Base-by-base conservation (phyloP, 306 rosid genomes). In the Ormosia semicastrata region DNA sequence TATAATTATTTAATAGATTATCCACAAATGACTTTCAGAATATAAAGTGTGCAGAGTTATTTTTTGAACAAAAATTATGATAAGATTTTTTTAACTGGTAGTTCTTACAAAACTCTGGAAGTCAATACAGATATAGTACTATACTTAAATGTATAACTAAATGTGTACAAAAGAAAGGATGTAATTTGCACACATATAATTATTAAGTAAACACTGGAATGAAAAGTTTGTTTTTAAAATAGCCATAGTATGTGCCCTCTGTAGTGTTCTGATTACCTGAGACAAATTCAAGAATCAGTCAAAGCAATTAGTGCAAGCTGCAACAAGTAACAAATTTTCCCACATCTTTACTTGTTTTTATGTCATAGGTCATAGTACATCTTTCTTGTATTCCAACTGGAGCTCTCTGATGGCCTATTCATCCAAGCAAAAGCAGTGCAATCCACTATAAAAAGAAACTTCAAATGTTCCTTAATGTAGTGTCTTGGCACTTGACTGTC, bases 291-390 rank as follows among this genome's bases (percentile, higher is more conserved):
- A 91, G 88, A 85, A 95, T 90, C 91, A 95, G 83, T 88, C 91
- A 83, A 93, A 88, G 85, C 93, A 93, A 74, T 95, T 94, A 83
- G 93, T 79, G 67, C 93, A 95, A 78, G 93, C 95, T 7, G 98
- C 93, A 77, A 90, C 95, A 64, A 83, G 54, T 68, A 91, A 85
- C 39, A 94, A 93, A 82, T 89, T 81, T 46, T 82, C 98, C 97
- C 33, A 95, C 95, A 71, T 84, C 85, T 81, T 71, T 84, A 78
- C 88, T 86, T 76, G 84, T 78, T 81, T 87, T 76, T 83, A 95
- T 69, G 85, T 85, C 92, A 84, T 87, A 90, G 76, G 85, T 87
- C 78, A 80, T 52, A 36, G 91, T 63, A 75, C 85, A 86, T 70
- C 88, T 79, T 76, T 90, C 94, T 82, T 58, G 86, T 43, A 87